Evolutionary conservation across 2,329 filamentous ascomycete species (phyloP), one percentile per base, ranked within the genome.

Genomic region (Colletotrichum falcatum): DNA sequence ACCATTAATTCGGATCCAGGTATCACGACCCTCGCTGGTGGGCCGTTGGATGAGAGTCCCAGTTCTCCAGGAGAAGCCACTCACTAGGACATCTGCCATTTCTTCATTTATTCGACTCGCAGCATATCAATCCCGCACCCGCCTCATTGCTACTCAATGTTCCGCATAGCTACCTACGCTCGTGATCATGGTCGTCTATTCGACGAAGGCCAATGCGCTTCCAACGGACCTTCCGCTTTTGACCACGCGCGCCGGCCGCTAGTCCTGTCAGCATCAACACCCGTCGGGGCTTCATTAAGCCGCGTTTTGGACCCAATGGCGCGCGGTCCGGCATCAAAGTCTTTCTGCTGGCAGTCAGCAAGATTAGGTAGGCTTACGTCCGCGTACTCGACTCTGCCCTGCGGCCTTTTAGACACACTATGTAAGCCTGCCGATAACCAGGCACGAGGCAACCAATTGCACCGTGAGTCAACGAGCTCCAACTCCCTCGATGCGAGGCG

Each of bases 171-270:
- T n/a, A n/a, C n/a, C n/a, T n/a, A n/a, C 30, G 18, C 11, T 35
- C 16, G 9, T 54, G 30, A 33, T 20, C 20, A 30, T 18, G 16
- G 51, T n/a, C 20, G 20, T 14, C 20, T 16, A 48, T 42, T 14
- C 0, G 26, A 1, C 53, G 42, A 11, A 58, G n/a, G n/a, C 9
- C 16, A n/a, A 26, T 46, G 55, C 5, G 39, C 20, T 9, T 37
- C 11, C 64, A 7, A 11, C 33, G 1, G 59, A 68, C 60, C 62
- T 70, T 61, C 66, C 66, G 65, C 16, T 42, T 66, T 54, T 8
- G 66, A 53, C 37, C 37, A 55, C 30, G 48, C 37, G 23, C 48
- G 14, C n/a, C 39, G 18, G 30, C 44, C 65, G 61, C 18, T 54
- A 11, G 30, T n/a, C 42, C 53, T 37, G 8, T 30, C 26, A 5